A percentile compares a stretch with the other conserved stretches of the same genome.
Conservation (phyloP, 163 green algal genomes). For the Coccomyxa subellipsoidea region DNA sequence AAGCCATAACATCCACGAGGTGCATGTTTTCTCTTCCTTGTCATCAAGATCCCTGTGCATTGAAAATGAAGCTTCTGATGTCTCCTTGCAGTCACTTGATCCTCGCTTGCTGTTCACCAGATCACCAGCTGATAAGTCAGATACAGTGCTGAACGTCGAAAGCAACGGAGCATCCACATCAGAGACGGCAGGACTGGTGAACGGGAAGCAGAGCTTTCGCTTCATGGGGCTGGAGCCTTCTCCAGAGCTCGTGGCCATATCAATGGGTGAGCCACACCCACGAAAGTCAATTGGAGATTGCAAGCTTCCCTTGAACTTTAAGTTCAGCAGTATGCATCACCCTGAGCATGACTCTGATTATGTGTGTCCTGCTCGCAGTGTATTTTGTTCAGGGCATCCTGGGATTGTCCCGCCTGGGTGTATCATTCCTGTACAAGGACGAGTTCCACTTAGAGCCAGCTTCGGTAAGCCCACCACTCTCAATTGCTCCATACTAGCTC, state of each 20-base stretch:
- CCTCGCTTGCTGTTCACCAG: not conserved
- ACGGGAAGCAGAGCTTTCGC: not conserved
- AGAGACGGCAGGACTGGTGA: not conserved
- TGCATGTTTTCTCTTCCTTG: not conserved
- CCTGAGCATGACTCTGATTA: too few relatives aligned
- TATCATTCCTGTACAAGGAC: constrained; percentile 94
- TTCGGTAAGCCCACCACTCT: constrained; percentile 32
- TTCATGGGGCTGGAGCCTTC: constrained; percentile 46
- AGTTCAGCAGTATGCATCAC: too few relatives aligned
- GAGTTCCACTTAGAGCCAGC: constrained; percentile 80
- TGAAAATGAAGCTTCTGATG: too few relatives aligned
- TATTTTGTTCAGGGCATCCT: constrained; percentile 92
- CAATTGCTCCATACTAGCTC: too few relatives aligned
- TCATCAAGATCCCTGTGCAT: not conserved
- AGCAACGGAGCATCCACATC: not conserved
- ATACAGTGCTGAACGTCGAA: not conserved
- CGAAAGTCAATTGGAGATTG: too few relatives aligned
- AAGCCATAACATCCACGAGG: not conserved
- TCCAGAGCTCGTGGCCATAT: constrained; percentile 80
- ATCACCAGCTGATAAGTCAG: not conserved
- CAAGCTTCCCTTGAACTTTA: too few relatives aligned
- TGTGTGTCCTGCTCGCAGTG: constrained; percentile 48
- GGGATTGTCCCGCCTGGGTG: constrained; percentile 79
- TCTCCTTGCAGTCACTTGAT: too few relatives aligned
- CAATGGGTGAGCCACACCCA: constrained; percentile 54